Percentiles rank a stretch among this genome's conserved stretches.
Conservation (phyloP, 2,329 filamentous ascomycete species). For the Hymenoscyphus occultus region DNA sequence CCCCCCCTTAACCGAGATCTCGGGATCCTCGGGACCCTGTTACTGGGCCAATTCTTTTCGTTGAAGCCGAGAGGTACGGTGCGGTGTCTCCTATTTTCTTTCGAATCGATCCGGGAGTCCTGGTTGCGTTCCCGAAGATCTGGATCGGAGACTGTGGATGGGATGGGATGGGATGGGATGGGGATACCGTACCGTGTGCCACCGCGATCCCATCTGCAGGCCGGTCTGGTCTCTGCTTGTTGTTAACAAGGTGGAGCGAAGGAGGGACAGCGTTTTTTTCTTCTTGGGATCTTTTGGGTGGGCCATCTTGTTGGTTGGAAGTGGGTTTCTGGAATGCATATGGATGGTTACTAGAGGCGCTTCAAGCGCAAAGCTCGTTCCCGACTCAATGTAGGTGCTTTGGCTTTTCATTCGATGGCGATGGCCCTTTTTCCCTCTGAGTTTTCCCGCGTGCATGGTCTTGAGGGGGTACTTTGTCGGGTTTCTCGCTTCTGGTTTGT, state of each 20-base stretch:
- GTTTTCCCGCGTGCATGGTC: not conserved
- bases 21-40: not conserved
- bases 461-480: not conserved
- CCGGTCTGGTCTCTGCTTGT: not conserved
- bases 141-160: not conserved
- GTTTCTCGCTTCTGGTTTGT: not conserved
- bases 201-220: not conserved
- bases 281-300: not conserved
- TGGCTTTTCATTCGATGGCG: not conserved
- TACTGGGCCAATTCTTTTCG: not conserved
- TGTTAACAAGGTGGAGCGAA: too few relatives aligned
- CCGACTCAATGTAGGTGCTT: not conserved
- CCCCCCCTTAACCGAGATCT: not conserved
- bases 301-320: not conserved
- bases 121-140: not conserved
- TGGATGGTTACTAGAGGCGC: conserved; percentile 1
- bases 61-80: not conserved
- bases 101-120: not conserved
- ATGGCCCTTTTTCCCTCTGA: not conserved
- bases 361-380: conserved; percentile 1
- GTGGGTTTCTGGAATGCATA: not conserved
- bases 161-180: not conserved
- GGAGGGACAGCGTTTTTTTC: not conserved
- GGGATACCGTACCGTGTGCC: not conserved
- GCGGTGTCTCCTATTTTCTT: not conserved